Conservation (phyloP, 345 rosid genomes). For the Erysimum cheiranthoides region DNA sequence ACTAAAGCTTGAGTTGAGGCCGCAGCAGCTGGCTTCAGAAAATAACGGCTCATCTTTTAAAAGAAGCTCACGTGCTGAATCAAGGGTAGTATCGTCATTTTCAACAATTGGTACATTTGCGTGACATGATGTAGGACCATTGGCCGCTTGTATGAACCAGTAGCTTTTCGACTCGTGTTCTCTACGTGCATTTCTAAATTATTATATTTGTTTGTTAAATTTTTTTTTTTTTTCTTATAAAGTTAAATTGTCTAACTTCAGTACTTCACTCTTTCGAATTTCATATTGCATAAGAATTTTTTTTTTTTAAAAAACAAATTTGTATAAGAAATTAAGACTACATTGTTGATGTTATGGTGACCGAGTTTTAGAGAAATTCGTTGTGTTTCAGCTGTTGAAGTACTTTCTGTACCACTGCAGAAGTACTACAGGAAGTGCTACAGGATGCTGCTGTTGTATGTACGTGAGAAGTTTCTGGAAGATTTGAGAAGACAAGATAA, state of each 20-base stretch:
- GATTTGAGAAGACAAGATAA: no score
- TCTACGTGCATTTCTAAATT: neutral
- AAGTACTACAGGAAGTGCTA: no score
- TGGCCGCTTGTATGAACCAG: conserved; percentile 29
- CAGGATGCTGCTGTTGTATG: no score
- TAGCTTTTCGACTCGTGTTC: conserved; percentile 33
- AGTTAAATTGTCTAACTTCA: neutral
- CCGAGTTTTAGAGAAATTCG: no score
- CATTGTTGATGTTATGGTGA: no score
- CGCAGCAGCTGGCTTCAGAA: neutral
- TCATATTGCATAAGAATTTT: no score
- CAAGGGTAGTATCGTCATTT: conserved; percentile 26
- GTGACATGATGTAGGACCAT: conserved; percentile 28
- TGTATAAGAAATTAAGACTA: no score
- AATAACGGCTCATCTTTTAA: neutral
- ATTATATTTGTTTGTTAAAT: neutral
- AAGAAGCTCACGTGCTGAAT: conserved; percentile 28
- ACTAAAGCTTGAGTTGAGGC: neutral
- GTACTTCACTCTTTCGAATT: neutral
- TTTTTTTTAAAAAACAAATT: no score
- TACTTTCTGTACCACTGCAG: no score
- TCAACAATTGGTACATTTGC: neutral
- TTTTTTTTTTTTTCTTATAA: neutral
- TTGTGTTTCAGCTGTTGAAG: no score
- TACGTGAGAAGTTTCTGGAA: no score